Evolutionary conservation across 805 yeast species (phyloP), one percentile per base, ranked within the genome.

Genomic region (Allodekkera sacchari): DNA sequence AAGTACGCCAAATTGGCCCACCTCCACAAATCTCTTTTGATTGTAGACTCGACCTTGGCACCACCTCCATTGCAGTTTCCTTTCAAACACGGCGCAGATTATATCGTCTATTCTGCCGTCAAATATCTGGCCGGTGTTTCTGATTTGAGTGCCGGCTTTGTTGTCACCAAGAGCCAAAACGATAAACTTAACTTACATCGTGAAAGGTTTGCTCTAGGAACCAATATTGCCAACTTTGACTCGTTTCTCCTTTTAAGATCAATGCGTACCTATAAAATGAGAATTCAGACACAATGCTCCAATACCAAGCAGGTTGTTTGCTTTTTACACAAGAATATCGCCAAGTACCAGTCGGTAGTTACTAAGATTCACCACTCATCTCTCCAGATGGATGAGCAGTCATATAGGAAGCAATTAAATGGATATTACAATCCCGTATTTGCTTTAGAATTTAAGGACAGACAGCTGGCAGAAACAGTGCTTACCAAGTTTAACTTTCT

Each of bases 11-110:
- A 56, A 5, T 37, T 53, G 25, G 71, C 74, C 0, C 74, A 68
- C 39, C 46, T 46, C 2, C 54, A 52, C 32, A 64, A 66, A 5
- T 69, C 73, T 2, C 47, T 52, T 20, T 44, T 71, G 14, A 37
- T 68, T 16, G 71, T 71, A 3, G 77, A 71, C 49, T 63, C 76
- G 8, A 71, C 77, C 0, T 59, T 71, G 41, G 76, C 75, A 1
- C 76, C 76, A 7, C 74, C 74, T 7, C 75, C 75, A 8, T 53
- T 71, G 27, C 75, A 64, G 42, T 62, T 67, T 37, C 73, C 77
- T 0, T 70, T 70, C 43, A 48, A 55, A 17, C 61, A 57, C 41
- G 74, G 74, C 4, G 76, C 74, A 4, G 75, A 71, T 44, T 53
- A 64, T 32, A 64, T 70, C 5, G 61, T 71, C 48, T 74, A 71